Evolutionary conservation across 2,329 filamentous ascomycete species (phyloP).

Genomic region (Penicillium sp.): DNA sequence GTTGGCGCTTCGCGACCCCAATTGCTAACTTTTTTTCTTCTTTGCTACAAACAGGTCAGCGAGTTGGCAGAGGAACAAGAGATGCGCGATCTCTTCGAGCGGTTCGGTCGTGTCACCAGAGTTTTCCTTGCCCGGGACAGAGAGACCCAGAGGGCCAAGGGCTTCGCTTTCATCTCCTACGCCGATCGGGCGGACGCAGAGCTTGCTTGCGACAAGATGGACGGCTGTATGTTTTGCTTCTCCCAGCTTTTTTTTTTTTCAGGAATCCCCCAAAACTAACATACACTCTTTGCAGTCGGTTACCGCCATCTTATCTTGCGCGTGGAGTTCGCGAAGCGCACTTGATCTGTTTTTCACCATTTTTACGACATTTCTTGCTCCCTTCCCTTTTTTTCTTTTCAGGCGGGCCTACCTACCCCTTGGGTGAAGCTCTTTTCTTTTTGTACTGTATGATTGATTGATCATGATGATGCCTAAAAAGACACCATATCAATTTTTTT

Average conservation of each 20-base stretch:
- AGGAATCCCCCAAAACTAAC: conserved; percentile 20
- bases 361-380: conserved; percentile 31
- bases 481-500: conserved; percentile 33
- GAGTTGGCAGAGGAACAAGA: conserved; percentile 97
- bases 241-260: neutral
- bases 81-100: conserved; percentile 95
- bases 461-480: conserved; percentile 38
- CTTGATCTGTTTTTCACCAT: conserved; percentile 32
- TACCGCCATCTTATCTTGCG: conserved; percentile 54
- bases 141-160: conserved; percentile 94
- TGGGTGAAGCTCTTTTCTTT: conserved; percentile 31
- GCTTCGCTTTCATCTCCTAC: conserved; percentile 98
- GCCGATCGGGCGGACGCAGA: conserved; percentile 85
- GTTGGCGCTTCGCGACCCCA: conserved; percentile 2
- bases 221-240: conserved; percentile 66
- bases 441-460: conserved; percentile 40
- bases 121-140: conserved; percentile 98
- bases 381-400: conserved; percentile 28
- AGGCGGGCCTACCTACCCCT: conserved; percentile 27
- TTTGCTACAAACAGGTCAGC: conserved; percentile 63
- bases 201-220: conserved; percentile 95
- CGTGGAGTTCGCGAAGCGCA: conserved; percentile 53
- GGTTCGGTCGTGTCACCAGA: conserved; percentile 92
- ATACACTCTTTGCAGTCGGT: conserved; percentile 40
- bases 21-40: conserved; percentile 10